Evolutionary conservation across 495 filamentous ascomycete genomes (phyloP).

Genomic region (Neurospora terricola): DNA sequence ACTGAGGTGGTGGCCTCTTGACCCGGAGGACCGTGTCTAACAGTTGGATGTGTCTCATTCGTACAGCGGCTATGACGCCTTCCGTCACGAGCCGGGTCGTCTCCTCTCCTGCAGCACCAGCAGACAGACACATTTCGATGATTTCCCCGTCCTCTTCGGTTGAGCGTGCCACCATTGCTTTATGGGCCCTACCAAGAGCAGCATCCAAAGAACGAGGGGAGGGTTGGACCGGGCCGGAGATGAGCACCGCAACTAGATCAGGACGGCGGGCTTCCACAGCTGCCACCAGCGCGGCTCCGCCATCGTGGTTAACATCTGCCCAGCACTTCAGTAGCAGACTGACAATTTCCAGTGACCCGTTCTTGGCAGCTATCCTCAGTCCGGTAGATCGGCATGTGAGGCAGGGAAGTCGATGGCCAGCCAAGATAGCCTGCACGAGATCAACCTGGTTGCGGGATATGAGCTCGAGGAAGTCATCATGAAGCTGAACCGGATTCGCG

Average conservation of each 20-base stretch:
- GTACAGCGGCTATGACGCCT: conserved; percentile 15
- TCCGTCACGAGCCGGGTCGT: conserved; percentile 15
- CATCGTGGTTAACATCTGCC: conserved; percentile 22
- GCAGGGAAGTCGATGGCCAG: conserved; percentile 20
- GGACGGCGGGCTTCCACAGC: conserved; percentile 17
- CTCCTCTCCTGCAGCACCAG: conserved; percentile 16
- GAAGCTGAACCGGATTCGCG: conserved; percentile 16
- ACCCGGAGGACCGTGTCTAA: conserved; percentile 14
- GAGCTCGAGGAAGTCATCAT: conserved; percentile 22
- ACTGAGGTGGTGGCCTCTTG: conserved; percentile 5
- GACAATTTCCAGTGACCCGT: conserved; percentile 13
- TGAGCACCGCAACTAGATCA: conserved; percentile 14
- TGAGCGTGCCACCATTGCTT: conserved; percentile 4
- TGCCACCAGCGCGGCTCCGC: conserved; percentile 12
- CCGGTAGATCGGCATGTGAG: conserved; percentile 20
- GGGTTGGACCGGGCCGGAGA: conserved; percentile 15
- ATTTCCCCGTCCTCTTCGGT: conserved; percentile 7
- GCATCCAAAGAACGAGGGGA: conserved; percentile 18
- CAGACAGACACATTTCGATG: conserved; percentile 16
- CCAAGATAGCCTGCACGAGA: conserved; percentile 13
- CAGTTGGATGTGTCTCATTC: conserved; percentile 3
- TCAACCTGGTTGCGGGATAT: conserved; percentile 13
- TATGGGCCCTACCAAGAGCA: conserved; percentile 10
- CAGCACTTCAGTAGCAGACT: conserved; percentile 15
- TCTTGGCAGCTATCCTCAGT: conserved; percentile 20